Percentiles rank a stretch among this genome's conserved stretches.
Conservation (phyloP, 2,329 filamentous ascomycete species). For the Apiospora saccharicola region DNA sequence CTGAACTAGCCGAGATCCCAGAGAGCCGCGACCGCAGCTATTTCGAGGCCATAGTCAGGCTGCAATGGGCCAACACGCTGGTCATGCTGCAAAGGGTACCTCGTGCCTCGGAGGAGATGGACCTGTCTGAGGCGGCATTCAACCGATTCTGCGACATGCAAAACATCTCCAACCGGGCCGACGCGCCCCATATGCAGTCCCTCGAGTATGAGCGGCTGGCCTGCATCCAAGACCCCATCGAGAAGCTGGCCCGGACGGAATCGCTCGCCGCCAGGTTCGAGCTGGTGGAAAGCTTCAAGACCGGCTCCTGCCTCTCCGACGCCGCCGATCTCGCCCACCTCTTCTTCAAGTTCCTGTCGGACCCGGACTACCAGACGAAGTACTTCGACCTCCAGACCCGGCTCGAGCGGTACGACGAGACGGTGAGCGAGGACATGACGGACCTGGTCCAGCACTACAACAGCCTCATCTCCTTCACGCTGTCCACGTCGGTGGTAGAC, state of each 20-base stretch:
- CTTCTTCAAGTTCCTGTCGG: neutral
- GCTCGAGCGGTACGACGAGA: neutral
- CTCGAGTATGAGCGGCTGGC: neutral
- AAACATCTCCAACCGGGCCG: neutral
- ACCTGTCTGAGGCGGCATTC: neutral
- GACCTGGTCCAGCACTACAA: conserved; percentile 3
- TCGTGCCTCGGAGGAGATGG: neutral
- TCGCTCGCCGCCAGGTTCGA: neutral
- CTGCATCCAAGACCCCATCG: neutral
- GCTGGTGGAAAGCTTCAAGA: neutral
- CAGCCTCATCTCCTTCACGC: neutral
- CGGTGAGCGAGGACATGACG: neutral
- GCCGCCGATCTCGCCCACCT: neutral
- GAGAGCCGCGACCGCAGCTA: neutral
- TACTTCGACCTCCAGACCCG: neutral
- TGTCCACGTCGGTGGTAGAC: neutral
- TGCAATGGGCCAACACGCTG: neutral
- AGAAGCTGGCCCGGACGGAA: neutral
- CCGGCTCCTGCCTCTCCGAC: neutral
- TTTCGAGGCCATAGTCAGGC: neutral
- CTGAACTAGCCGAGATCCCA: neutral
- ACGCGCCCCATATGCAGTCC: neutral
- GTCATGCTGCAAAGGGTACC: neutral
- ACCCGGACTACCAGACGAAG: neutral
- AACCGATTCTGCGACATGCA: neutral